Evolutionary conservation across 441 rosid species (phyloP), one percentile per base, ranked within the genome.

Genomic region (Manihot esculenta): DNA sequence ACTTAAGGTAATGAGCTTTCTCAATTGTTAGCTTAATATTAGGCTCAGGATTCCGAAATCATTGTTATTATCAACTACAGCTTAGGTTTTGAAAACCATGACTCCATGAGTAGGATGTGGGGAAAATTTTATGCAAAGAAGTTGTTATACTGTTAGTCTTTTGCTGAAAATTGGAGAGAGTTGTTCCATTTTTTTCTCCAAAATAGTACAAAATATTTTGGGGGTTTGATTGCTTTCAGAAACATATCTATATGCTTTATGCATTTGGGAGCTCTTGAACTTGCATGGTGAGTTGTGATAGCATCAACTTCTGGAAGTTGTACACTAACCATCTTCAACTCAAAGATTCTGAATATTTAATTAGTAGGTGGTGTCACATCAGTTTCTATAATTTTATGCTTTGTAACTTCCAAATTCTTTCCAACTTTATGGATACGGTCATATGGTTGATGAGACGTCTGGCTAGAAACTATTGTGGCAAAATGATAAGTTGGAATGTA

Each of bases 1-100:
- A 78, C 77, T 86, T 42, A 86, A 84, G 86, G 86, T 86, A 79
- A 8, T 18, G 23, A 63, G n/a, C 54, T 49, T 24, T 74, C 21
- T 57, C n/a, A 42, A 1, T 51, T 30, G 21, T 44, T 21, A 21
- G 48, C 24, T 7, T 26, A n/a, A 33, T 47, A 23, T 8, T 17
- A 63, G 47, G 64, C 58, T 71, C 23, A 42, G 20, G 54, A 53
- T 27, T 58, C 41, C 65, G 67, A 15, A 50, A 49, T 64, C 35
- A 35, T 69, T 65, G 30, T 35, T 45, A 24, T 9, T 55, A 0
- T 20, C 61, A 17, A 21, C 57, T 30, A 53, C 35, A 59, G 44
- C 45, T 42, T 24, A 61, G 60, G 64, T 17, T 48, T n/a, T n/a
- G n/a, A n/a, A n/a, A n/a, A n/a, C n/a, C n/a, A n/a, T n/a, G n/a